Evolutionary conservation across 2,329 filamentous ascomycete species (phyloP).

Genomic region (Talaromyces sp.): DNA sequence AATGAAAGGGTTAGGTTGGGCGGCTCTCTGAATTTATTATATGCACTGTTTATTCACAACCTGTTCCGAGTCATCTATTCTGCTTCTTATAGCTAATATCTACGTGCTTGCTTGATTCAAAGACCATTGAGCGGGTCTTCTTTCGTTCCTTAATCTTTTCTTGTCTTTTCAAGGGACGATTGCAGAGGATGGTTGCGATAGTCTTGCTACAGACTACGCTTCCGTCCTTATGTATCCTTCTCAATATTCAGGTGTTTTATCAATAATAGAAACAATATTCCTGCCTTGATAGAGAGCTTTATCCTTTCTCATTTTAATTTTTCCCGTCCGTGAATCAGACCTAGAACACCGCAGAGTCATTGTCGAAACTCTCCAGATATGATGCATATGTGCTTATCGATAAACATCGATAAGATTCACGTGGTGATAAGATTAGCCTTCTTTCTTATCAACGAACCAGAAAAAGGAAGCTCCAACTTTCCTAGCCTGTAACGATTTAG

Average conservation of each 20-base stretch:
- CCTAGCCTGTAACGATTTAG: no score
- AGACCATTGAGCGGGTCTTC: conserved; percentile 3
- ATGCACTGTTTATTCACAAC: neutral
- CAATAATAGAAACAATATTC: neutral
- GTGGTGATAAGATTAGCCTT: neutral
- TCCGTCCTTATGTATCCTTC: neutral
- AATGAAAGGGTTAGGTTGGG: conserved; percentile 3
- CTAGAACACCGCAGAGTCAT: neutral
- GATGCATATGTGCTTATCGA: neutral
- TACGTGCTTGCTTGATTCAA: neutral
- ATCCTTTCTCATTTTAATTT: neutral
- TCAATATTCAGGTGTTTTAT: neutral
- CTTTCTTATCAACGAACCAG: neutral
- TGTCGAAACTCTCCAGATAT: no score
- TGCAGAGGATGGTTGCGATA: neutral
- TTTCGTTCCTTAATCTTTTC: neutral
- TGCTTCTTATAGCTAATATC: conserved; percentile 1
- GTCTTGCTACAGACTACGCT: neutral
- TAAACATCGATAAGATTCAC: neutral
- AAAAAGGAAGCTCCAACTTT: neutral
- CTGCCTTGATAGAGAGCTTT: neutral
- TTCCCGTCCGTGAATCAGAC: neutral
- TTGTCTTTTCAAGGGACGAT: neutral
- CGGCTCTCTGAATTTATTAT: neutral
- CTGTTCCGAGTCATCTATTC: neutral